These are phyloP conservation scores for Zelopaecilomyces penicillatus DNA, from an alignment of 2,329 filamentous ascomycete species.

Conservation along the genomic window DNA sequence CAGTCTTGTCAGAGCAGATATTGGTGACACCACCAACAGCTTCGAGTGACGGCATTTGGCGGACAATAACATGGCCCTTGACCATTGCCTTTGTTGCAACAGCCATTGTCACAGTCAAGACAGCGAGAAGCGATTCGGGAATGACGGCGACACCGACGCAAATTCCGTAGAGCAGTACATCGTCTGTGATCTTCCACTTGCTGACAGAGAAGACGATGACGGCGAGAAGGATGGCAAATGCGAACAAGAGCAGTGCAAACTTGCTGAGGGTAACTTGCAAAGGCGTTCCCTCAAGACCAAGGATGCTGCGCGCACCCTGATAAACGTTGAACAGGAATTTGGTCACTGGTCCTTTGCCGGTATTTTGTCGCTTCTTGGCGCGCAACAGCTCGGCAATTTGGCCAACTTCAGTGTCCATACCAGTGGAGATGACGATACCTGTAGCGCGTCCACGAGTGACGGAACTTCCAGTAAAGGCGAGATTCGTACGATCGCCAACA, in stretches of 20 bases:
- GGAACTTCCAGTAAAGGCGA: conserved; percentile 64
- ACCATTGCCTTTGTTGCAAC: conserved; percentile 59
- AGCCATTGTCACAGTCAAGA: conserved; percentile 64
- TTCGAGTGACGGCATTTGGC: conserved; percentile 56
- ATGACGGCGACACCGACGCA: conserved; percentile 57
- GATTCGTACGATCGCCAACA: conserved; percentile 61
- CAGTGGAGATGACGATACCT: conserved; percentile 62
- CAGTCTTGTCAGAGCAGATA: conserved; percentile 64
- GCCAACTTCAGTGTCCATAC: conserved; percentile 67
- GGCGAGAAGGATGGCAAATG: conserved; percentile 54
- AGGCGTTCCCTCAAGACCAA: conserved; percentile 68
- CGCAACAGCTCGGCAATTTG: conserved; percentile 65
- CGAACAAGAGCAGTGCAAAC: conserved; percentile 74
- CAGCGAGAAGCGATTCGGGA: conserved; percentile 58
- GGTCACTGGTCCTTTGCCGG: conserved; percentile 33
- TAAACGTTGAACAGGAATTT: conserved; percentile 35
- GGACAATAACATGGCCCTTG: conserved; percentile 55
- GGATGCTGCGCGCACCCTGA: conserved; percentile 41
- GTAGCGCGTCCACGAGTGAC: conserved; percentile 61
- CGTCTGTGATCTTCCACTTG: conserved; percentile 43
- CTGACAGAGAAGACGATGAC: conserved; percentile 55
- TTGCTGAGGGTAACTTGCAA: conserved; percentile 79
- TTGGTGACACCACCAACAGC: conserved; percentile 62
- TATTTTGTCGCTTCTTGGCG: conserved; percentile 39
- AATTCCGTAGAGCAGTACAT: conserved; percentile 54